These are phyloP conservation scores for Centella asiatica DNA, from an alignment of 129 eudicot species.

Conservation along the genomic window DNA sequence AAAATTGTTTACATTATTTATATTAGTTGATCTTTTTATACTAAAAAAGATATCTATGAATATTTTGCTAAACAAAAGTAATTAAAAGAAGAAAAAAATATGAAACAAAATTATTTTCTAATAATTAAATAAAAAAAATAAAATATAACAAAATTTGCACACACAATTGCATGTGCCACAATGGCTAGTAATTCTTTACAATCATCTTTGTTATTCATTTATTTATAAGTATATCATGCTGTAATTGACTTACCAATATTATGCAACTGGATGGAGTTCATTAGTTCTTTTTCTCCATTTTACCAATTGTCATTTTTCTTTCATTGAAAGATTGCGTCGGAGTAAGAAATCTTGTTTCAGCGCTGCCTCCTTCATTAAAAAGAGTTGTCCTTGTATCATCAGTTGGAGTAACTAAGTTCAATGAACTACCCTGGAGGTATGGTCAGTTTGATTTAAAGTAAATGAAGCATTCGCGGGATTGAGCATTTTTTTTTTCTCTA, in stretches of 20 bases:
- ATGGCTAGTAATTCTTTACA: too few relatives aligned
- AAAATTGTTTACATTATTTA: too few relatives aligned
- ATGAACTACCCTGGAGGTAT: constrained; percentile 98
- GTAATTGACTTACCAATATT: neutral
- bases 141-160: too few relatives aligned
- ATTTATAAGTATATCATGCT: neutral
- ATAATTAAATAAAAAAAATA: too few relatives aligned
- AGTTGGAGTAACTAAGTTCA: constrained; percentile 90
- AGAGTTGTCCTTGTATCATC: constrained; percentile 90
- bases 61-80: too few relatives aligned
- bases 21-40: too few relatives aligned
- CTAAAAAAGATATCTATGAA: too few relatives aligned
- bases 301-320: neutral
- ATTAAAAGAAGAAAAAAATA: too few relatives aligned
- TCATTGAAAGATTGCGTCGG: constrained; percentile 82
- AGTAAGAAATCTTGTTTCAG: constrained; percentile 71
- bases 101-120: too few relatives aligned
- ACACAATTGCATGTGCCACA: too few relatives aligned
- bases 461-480: neutral
- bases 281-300: neutral
- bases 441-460: neutral
- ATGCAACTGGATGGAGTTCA: constrained; percentile 9
- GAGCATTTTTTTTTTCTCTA: too few relatives aligned
- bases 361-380: constrained; percentile 65
- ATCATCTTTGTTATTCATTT: too few relatives aligned